Evolutionary conservation across 2,329 filamentous ascomycete genomes (phyloP), one percentile per base, ranked within the genome.

Genomic region (Pseudocercospora fijiensis): DNA sequence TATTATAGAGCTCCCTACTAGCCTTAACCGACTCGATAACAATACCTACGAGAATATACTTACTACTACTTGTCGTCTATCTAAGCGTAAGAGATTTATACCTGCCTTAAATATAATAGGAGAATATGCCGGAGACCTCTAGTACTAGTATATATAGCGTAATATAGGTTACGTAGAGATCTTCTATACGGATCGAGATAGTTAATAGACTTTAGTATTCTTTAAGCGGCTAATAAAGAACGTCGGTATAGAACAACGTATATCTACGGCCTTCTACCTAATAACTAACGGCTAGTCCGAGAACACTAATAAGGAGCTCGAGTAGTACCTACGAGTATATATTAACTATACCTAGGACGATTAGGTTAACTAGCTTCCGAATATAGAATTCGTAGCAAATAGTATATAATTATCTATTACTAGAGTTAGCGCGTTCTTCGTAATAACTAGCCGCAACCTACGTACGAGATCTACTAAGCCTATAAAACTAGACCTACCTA

Each of bases 241-340:
- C 4, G 4, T 45, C 7, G 20, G 27, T 43, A 45, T 41, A 1
- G 20, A 60, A 10, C 22, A 55, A 8, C 22, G 33, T 4, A 18
- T 60, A 5, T 53, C 45, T 55, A 60, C 30, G 10, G 27, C 57
- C 22, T 59, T 59, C 41, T 41, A 59, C n/a, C 57, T 43, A 16
- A 24, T 47, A 30, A 59, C 16, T 2, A 22, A 53, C 10, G 18
- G 27, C 8, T 30, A 60, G 30, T 24, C 26, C 6, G 22, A 60
- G 58, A 53, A 47, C 18, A 53, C 28, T 8, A 60, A 60, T 45
- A 24, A 53, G 58, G 24, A 43, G 10, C 1, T 60, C 24, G 27
- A 60, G 18, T 30, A 30, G 5, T 60, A 53, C 24, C 58, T 60
- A 4, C 10, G 27, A 6, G 6, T 7, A 1, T 53, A 53, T 22